A percentile compares a stretch with the other conserved stretches of the same genome.
These are phyloP conservation scores for Candida alai DNA, from an alignment of 805 yeast species.

Conservation along the genomic window DNA sequence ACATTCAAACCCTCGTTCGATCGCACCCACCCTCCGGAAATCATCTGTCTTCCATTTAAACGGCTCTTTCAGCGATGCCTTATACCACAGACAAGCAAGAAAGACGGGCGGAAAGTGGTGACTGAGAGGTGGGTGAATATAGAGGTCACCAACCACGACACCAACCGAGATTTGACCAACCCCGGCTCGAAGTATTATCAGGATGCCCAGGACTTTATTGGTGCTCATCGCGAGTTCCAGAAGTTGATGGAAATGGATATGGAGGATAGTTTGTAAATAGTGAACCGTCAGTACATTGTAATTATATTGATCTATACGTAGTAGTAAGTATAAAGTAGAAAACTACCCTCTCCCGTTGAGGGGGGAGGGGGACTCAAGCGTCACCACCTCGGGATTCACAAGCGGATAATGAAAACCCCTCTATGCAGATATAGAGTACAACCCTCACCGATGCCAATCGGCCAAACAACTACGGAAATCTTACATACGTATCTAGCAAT, in stretches of 20 bases:
- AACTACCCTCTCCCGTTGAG: too few species aligned
- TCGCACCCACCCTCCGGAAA: slow-evolving; percentile 23
- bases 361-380: too few species aligned
- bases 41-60: slow-evolving; percentile 42
- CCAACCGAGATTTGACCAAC: slow-evolving; percentile 25
- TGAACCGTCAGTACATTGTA: not conserved
- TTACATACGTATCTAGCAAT: too few species aligned
- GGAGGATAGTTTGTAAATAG: slow-evolving; percentile 5
- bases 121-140: slow-evolving; percentile 34
- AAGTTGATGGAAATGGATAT: slow-evolving; percentile 26
- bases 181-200: slow-evolving; percentile 19
- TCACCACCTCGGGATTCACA: too few species aligned
- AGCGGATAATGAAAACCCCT: too few species aligned
- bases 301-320: too few species aligned
- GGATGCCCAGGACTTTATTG: slow-evolving; percentile 31
- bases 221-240: slow-evolving; percentile 36
- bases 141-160: slow-evolving; percentile 32
- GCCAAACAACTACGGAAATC: too few species aligned
- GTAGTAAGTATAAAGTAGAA: too few species aligned
- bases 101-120: slow-evolving; percentile 23
- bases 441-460: too few species aligned
- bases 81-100: slow-evolving; percentile 17
- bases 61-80: slow-evolving; percentile 39
- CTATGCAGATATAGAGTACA: too few species aligned
- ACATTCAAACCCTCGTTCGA: slow-evolving; percentile 28